Evolutionary conservation across 2,329 filamentous ascomycete genomes (phyloP), one percentile per base, ranked within the genome.

Genomic region (Sporothrix globosa): DNA sequence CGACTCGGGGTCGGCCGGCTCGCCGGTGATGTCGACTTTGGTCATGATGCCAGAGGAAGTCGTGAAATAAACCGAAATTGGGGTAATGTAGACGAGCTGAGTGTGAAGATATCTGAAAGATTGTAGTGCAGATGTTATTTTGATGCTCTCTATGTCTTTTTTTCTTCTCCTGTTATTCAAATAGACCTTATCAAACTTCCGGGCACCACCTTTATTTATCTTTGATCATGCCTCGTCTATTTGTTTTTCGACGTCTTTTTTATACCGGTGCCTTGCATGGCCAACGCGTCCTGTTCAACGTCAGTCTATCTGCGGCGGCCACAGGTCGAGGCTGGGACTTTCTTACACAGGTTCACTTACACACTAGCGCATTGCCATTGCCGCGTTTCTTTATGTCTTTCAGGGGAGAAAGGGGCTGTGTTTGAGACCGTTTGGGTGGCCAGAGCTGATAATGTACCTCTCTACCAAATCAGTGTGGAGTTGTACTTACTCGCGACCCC

Each of bases 241-340:
- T 58, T 19, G 17, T n/a, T 39, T 34, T 19, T 56, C 34, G 9
- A 34, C 34, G 7, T 34, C 21, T 58, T 39, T 58, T 39, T 44
- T 61, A 61, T 61, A n/a, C 56, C 56, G 56, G 56, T 61, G 56
- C 56, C 56, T 61, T 61, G 34, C 56, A 61, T 44, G 56, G 56
- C n/a, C 56, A 61, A 61, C 56, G 56, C 56, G 56, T 61, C 56
- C 56, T 21, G 44, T 39, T 30, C 27, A 19, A 30, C 53, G 53
- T 56, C 53, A 56, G 27, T 21, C 27, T 13, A 54, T 17, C 52
- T 54, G 24, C 52, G 24, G 52, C 52, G 44, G 44, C 44, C 44
- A 19, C 14, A 17, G 14, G 21, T 21, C 13, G 53, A 27, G 54
- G 19, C 27, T 34, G 34, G 34, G 34, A 34, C 34, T n/a, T 30